Evolutionary conservation across 345 rosid species (phyloP).

Genomic region (Adansonia digitata): DNA sequence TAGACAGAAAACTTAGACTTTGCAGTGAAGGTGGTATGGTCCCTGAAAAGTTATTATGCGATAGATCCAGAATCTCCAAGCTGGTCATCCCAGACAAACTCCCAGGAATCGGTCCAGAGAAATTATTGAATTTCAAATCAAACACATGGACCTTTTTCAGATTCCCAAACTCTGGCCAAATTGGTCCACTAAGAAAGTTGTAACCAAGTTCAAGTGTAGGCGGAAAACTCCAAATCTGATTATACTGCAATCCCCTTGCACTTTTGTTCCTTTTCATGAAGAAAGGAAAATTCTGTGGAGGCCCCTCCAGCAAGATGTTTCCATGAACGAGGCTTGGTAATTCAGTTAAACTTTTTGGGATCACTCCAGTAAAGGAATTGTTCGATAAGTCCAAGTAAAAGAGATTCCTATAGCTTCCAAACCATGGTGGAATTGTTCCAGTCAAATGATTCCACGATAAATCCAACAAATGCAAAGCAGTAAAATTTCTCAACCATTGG

Average conservation of each 20-base stretch:
- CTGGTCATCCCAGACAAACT: slow-evolving; percentile 42
- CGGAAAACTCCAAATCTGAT: slow-evolving; percentile 46
- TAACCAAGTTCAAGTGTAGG: slow-evolving; percentile 37
- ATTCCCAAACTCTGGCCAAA: slow-evolving; percentile 54
- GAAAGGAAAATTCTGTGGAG: slow-evolving; percentile 55
- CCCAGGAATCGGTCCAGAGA: slow-evolving; percentile 44
- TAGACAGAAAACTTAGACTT: slow-evolving; percentile 46
- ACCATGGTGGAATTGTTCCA: slow-evolving; percentile 55
- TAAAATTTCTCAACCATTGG: slow-evolving; percentile 49
- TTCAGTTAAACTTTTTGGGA: slow-evolving; percentile 46
- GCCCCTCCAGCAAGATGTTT: slow-evolving; percentile 40
- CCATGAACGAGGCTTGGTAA: slow-evolving; percentile 41
- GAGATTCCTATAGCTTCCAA: slow-evolving; percentile 36
- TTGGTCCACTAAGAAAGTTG: slow-evolving; percentile 38
- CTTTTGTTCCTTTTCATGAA: slow-evolving; percentile 50
- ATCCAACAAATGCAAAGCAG: slow-evolving; percentile 66
- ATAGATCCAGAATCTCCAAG: slow-evolving; percentile 52
- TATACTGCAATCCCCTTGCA: slow-evolving; percentile 49
- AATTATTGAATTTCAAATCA: slow-evolving; percentile 34
- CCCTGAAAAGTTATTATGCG: slow-evolving; percentile 39
- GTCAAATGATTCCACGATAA: slow-evolving; percentile 67
- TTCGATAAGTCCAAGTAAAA: slow-evolving; percentile 41
- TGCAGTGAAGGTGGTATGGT: slow-evolving; percentile 34
- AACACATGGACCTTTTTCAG: slow-evolving; percentile 45
- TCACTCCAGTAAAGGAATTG: slow-evolving; percentile 50